phyloP scores from a whole-genome alignment of 768 basidiomycete genomes.

The Trametes meyenii region DNA sequence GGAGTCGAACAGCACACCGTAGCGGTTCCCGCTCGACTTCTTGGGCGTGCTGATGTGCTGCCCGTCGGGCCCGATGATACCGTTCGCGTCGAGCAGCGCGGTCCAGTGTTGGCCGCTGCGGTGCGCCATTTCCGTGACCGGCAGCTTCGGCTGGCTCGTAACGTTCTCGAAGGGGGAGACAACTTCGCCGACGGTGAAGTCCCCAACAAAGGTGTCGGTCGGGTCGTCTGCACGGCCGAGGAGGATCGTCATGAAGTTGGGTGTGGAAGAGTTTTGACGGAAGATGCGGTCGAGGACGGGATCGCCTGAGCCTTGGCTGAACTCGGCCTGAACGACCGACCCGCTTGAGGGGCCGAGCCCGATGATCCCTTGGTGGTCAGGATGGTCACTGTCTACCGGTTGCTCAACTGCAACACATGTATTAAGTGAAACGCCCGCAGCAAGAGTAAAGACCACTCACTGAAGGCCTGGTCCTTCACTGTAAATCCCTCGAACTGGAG shows the following conservation, averaged over 20 bases:
- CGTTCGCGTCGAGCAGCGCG: slow-evolving; percentile 33
- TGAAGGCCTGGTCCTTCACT: slow-evolving; percentile 33
- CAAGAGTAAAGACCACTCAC: slow-evolving; percentile 10
- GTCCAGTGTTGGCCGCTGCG: slow-evolving; percentile 40
- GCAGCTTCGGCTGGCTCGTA: slow-evolving; percentile 32
- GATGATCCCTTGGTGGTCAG: slow-evolving; percentile 31
- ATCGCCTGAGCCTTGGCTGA: slow-evolving; percentile 29
- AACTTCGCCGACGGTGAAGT: slow-evolving; percentile 36
- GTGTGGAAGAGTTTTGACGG: slow-evolving; percentile 34
- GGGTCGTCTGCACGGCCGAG: slow-evolving; percentile 36
- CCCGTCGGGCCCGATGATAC: slow-evolving; percentile 40
- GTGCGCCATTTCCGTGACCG: slow-evolving; percentile 25
- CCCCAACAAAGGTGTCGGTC: slow-evolving; percentile 31
- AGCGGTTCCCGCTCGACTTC: slow-evolving; percentile 38
- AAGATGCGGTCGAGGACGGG: slow-evolving; percentile 39
- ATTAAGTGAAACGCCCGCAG: slow-evolving; percentile 25
- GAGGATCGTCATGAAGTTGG: slow-evolving; percentile 37
- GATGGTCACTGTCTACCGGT: slow-evolving; percentile 27
- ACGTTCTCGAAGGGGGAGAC: slow-evolving; percentile 34
- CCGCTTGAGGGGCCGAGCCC: slow-evolving; percentile 35
- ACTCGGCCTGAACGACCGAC: slow-evolving; percentile 24
- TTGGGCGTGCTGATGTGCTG: slow-evolving; percentile 36
- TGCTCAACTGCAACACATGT: slow-evolving; percentile 4
- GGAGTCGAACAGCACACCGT: slow-evolving; percentile 34
- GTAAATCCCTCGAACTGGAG: slow-evolving; percentile 32